Evolutionary conservation across 257 asterid genomes (phyloP), one percentile per base, ranked within the genome.

Genomic region (Mitragyna speciosa): DNA sequence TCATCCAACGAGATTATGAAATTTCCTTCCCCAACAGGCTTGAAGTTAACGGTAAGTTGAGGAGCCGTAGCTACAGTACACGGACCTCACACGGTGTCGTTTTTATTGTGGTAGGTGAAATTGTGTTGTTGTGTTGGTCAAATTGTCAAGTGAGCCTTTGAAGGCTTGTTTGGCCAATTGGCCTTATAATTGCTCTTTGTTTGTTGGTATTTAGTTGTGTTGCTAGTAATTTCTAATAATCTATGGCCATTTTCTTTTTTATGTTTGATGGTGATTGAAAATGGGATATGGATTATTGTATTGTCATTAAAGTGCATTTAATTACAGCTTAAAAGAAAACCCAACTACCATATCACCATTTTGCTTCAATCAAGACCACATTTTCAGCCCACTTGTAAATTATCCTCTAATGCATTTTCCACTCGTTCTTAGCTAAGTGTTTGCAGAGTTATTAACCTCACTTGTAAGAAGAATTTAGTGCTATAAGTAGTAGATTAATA

Each of bases 21-120:
- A 49, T 11, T 68, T 70, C 56, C 82, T n/a, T 17, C 87, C 81
- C 56, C 45, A 20, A 72, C 47, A 54, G 59, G 70, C 87, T 81
- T 80, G 63, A 65, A 77, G 80, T 75, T 78, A 81, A 90, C 92
- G 95, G 92, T 81, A 82, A 85, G 83, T 36, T 49, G 83, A 31
- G 63, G 78, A 59, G 82, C 78, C 79, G 84, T 26, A 22, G 43
- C 68, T 48, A 77, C 78, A 51, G 80, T 78, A 79, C 17, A 10
- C 7, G 16, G 68, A 26, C 3, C 11, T 54, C 7, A 7, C 30
- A 76, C 86, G 86, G n/a, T 67, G 84, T 83, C 86, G 86, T 75
- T 76, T 71, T 0, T 31, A 30, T 65, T 5, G 75, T 19, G 79
- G 78, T 82, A 72, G 85, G 85, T 82, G 82, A 82, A 54, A 64